A percentile compares a stretch with the other conserved stretches of the same genome.
Evolutionary conservation across 148 eudicot genomes (phyloP).

Genomic region (Rhododendron simsii): DNA sequence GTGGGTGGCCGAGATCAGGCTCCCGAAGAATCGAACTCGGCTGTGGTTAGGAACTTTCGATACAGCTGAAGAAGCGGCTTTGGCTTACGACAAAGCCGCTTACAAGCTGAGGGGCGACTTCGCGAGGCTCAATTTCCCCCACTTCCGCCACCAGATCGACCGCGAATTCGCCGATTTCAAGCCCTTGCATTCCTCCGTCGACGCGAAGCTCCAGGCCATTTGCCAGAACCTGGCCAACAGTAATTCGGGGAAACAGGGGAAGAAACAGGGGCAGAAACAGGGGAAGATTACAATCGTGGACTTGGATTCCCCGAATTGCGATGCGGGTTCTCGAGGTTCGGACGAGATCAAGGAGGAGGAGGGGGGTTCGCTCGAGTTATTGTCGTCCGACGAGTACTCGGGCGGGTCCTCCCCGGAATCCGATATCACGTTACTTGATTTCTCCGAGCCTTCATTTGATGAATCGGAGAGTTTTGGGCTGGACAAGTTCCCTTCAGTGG

Average conservation of each 20-base stretch:
- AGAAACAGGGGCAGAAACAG: background rate
- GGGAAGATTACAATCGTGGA: background rate
- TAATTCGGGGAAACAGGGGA: slow-evolving; percentile 33
- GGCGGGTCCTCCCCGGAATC: slow-evolving; percentile 34
- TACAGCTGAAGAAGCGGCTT: slow-evolving; percentile 57
- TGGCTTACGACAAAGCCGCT: slow-evolving; percentile 81
- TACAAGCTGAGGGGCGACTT: slow-evolving; percentile 70
- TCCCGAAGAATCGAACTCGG: slow-evolving; percentile 70
- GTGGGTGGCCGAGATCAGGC: slow-evolving; percentile 87
- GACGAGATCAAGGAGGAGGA: slow-evolving; percentile 22
- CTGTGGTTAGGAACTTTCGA: slow-evolving; percentile 86
- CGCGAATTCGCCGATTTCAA: slow-evolving; percentile 24
- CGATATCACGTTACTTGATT: slow-evolving; percentile 33
- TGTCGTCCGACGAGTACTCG: slow-evolving; percentile 20
- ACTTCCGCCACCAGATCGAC: slow-evolving; percentile 26
- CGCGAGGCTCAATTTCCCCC: slow-evolving; percentile 67
- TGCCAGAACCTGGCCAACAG: slow-evolving; percentile 32
- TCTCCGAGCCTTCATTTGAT: slow-evolving; percentile 22
- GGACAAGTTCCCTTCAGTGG: slow-evolving; percentile 51
- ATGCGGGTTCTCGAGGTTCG: background rate
- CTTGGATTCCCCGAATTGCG: slow-evolving; percentile 8
- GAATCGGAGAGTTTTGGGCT: slow-evolving; percentile 35
- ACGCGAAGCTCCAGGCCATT: slow-evolving; percentile 55
- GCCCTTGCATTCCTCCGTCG: slow-evolving; percentile 62
- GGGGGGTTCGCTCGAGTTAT: slow-evolving; percentile 12